A percentile compares a stretch with the other conserved stretches of the same genome.
phyloP scores from a whole-genome alignment of 805 yeast species.

The Pichia scutulata region DNA sequence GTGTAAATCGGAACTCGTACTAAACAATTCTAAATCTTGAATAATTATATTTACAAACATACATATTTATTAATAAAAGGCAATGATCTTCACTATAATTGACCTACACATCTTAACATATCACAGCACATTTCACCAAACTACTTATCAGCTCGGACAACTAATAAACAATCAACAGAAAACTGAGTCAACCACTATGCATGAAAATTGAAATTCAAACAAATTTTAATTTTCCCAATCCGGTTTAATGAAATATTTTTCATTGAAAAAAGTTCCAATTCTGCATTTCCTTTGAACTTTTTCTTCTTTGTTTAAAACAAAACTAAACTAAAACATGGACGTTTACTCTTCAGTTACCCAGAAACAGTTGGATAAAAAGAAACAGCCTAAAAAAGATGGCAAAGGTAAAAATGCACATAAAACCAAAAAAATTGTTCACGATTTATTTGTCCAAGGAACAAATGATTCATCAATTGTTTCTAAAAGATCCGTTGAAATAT shows the following conservation, averaged over 20 bases:
- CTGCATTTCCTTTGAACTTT: neutral
- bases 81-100: no score
- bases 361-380: constrained; percentile 9
- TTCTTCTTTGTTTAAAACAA: neutral
- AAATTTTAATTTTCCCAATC: neutral
- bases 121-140: no score
- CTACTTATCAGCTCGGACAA: neutral
- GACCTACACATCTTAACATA: no score
- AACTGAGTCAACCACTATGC: neutral
- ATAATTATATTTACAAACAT: no score
- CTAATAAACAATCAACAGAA: neutral
- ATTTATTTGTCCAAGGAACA: constrained; percentile 73
- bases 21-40: no score
- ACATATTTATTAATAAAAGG: no score
- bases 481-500: constrained; percentile 67
- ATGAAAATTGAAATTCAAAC: neutral
- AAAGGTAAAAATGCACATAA: constrained; percentile 1
- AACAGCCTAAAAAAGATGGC: constrained; percentile 31
- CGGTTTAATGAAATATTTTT: neutral
- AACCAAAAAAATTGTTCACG: constrained; percentile 44
- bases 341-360: constrained; percentile 5
- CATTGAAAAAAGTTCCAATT: neutral
- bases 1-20: no score
- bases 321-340: neutral
- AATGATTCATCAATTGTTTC: constrained; percentile 79